Conservation (phyloP, 345 rosid species). For the Triadica sebifera region DNA sequence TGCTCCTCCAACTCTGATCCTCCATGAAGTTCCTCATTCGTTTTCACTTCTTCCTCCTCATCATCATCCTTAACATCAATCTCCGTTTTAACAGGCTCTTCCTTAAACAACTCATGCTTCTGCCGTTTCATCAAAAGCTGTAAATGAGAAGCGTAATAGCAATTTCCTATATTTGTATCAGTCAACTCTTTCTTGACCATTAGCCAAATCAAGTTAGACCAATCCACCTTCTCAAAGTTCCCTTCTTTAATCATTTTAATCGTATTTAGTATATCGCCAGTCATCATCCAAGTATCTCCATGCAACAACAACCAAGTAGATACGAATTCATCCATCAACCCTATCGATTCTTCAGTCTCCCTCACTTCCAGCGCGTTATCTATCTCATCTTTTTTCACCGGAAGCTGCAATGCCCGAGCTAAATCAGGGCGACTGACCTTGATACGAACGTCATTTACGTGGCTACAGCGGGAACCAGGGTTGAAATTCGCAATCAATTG, state of each 20-base stretch:
- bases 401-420: constrained; percentile 70
- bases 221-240: constrained; percentile 68
- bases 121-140: constrained; percentile 69
- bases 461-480: constrained; percentile 41
- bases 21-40: constrained; percentile 32
- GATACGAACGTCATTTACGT: constrained; percentile 58
- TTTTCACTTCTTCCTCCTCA: constrained; percentile 37
- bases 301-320: constrained; percentile 66
- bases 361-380: constrained; percentile 27
- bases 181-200: constrained; percentile 85
- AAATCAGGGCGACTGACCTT: constrained; percentile 70
- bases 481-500: constrained; percentile 58
- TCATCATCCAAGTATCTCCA: constrained; percentile 81
- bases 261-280: constrained; percentile 51
- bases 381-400: constrained; percentile 49
- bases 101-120: constrained; percentile 39
- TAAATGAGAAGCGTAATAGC: constrained; percentile 86
- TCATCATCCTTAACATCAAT: constrained; percentile 39
- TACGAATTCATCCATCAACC: constrained; percentile 55
- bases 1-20: constrained; percentile 53
- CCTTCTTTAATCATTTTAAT: constrained; percentile 48
- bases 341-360: constrained; percentile 49
- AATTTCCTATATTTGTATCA: constrained; percentile 39
- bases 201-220: constrained; percentile 72
- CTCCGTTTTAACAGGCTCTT: constrained; percentile 26